Base-by-base conservation (phyloP, 73 alveolate species). In the Paramecium caudatum region DNA sequence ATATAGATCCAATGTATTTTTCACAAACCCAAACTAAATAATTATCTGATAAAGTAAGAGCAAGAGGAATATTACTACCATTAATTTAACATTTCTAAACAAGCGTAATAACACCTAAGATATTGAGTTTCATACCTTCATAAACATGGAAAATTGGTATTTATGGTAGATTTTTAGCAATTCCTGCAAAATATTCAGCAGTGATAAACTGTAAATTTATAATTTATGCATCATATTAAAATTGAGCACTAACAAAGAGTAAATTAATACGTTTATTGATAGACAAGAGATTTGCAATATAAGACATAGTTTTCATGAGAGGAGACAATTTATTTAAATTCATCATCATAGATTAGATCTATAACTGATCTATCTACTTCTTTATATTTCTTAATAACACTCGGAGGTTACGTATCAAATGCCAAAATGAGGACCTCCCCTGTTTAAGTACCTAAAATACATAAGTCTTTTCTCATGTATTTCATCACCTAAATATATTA, bases 381-480 rank as follows among this genome's bases (percentile, higher is more conserved):
- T 27, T 63, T 63, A 30, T 30, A 63, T 10, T 63, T 63, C 30
- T 63, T 30, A 9, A 63, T 33, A 5, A 63, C 25, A 10, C 12
- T 16, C 15, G 82, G 82, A 8, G 82, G 46, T 25, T 25, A 63
- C 4, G 46, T 30, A 63, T 63, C 82, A 63, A 63, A 63, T 21
- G 82, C 82, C 34, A 63, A 63, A 30, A 63, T 33, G 30, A 63
- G 21, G 8, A 63, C 16, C 10, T 63, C 82, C 30, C 82, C 82
- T 15, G 3, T 63, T 12, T 25, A 30, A 30, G 82, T 8, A 0
- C 82, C 82, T 4, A 63, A 63, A 0, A 63, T 30, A 25, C 46
- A 25, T 33, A 63, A 10, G 30, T 63, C 82, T 33, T 63, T 63
- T 63, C 82, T 25, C 82, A 63, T 63, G 30, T 63, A 16, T 63